A percentile compares a stretch with the other conserved stretches of the same genome.
phyloP scores from a whole-genome alignment of 257 asterid species.

The Salvia rosmarinus region DNA sequence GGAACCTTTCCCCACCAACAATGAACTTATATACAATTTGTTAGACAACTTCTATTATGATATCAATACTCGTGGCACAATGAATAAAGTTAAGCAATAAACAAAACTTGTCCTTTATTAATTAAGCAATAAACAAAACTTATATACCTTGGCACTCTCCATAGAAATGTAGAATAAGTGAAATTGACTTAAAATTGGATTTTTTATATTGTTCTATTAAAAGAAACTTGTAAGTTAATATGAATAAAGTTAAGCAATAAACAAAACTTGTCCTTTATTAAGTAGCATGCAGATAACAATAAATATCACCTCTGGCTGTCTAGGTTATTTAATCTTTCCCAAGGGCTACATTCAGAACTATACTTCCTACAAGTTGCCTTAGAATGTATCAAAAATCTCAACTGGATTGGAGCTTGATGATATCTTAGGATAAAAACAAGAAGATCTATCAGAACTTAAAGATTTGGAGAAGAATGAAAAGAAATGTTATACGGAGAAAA shows the following conservation, averaged over 20 bases:
- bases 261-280: neutral
- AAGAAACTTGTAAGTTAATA: neutral
- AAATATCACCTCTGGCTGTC: neutral
- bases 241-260: neutral
- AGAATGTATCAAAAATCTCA: conserved; percentile 4
- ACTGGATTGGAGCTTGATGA: neutral
- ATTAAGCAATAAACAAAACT: too few species aligned
- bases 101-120: neutral
- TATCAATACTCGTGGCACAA: conserved; percentile 18
- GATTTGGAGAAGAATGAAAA: conserved; percentile 20
- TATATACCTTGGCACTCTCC: conserved; percentile 10
- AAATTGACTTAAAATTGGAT: neutral
- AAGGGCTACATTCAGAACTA: neutral
- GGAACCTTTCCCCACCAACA: neutral
- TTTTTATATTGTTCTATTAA: neutral
- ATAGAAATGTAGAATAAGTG: neutral
- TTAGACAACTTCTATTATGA: neutral
- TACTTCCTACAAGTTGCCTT: neutral
- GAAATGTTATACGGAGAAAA: neutral
- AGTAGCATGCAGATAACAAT: conserved; percentile 3
- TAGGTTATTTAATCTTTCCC: neutral
- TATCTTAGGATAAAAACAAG: neutral
- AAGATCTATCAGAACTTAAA: neutral
- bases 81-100: neutral
- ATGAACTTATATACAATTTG: neutral